Percentiles rank a stretch among this genome's conserved stretches.
phyloP scores from a whole-genome alignment of 140 eudicot genomes.

The Eryngium alpinum region DNA sequence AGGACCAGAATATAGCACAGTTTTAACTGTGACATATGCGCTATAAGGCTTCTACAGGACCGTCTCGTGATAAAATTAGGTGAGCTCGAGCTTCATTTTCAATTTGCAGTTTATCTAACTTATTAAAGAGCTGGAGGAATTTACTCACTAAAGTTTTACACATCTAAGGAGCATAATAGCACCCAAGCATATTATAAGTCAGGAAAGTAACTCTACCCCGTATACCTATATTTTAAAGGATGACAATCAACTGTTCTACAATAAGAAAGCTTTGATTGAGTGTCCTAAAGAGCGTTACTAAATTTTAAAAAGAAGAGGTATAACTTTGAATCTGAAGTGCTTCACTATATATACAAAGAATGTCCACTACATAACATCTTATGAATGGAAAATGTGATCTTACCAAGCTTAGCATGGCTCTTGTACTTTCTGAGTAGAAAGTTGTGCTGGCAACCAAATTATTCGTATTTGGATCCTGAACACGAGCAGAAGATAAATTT shows the following conservation, averaged over 20 bases:
- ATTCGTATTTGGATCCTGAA: slow-evolving; percentile 89
- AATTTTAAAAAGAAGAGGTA: neutral
- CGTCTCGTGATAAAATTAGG: no score
- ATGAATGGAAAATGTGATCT: slow-evolving; percentile 8
- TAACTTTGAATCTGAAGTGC: neutral
- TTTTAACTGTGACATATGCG: no score
- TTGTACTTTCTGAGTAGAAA: slow-evolving; percentile 81
- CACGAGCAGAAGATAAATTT: slow-evolving; percentile 2
- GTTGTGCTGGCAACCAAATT: slow-evolving; percentile 92
- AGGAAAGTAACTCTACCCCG: no score
- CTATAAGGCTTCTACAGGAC: no score
- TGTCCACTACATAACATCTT: neutral
- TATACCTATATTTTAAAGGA: no score
- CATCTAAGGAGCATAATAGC: no score
- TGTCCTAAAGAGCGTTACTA: neutral
- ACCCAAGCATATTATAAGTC: neutral
- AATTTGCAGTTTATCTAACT: no score
- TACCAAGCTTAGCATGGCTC: slow-evolving; percentile 89
- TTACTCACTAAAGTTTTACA: no score
- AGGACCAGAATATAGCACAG: no score
- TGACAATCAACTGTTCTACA: neutral
- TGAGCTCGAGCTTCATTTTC: no score
- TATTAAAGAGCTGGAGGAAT: no score
- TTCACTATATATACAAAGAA: neutral
- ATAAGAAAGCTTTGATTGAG: neutral